Evolutionary conservation across 805 yeast genomes (phyloP), one percentile per base, ranked within the genome.

Genomic region (Wickerhamiella brachini): DNA sequence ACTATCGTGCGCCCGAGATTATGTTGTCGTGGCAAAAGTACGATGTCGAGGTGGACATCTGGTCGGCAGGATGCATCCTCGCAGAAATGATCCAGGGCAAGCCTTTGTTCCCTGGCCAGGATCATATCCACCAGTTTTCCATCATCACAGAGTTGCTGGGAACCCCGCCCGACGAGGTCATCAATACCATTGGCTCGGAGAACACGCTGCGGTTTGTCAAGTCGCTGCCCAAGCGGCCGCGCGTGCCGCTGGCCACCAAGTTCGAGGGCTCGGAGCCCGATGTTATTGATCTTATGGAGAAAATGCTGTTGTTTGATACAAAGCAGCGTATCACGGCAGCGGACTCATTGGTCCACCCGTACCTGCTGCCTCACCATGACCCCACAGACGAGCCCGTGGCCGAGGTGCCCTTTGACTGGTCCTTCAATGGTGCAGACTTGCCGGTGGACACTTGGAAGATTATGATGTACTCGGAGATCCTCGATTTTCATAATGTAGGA

Each of bases 11-110:
- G 0, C 98, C 98, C 1, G 98, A 90, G 66, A 90, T 90, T 68
- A 90, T 90, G 98, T 76, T 90, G 57, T 88, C 97, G 24, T 90
- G 97, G 97, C 98, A 90, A 67, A 87, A 90, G 65, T 90, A 90
- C 69, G 96, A 89, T 63, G 82, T 86, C 8, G 97, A 89, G 68
- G 97, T 90, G 39, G 98, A 90, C 68, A 85, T 90, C 60, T 90
- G 98, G 98, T 83, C 95, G 21, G 95, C 94, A 10, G 98, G 96
- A 21, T 90, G 98, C 70, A 89, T 90, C 52, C 85, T 90, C 62
- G 93, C 97, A 8, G 98, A 90, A 66, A 90, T 90, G 95, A 84
- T 90, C 58, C 95, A 89, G 66, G 96, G 96, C 9, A 87, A 86
- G 67, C 97, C 98, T 1, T 73, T 90, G 45, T 90, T 90, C 75